Conservation (phyloP, 805 yeast species). For the Teunomyces tritomae region DNA sequence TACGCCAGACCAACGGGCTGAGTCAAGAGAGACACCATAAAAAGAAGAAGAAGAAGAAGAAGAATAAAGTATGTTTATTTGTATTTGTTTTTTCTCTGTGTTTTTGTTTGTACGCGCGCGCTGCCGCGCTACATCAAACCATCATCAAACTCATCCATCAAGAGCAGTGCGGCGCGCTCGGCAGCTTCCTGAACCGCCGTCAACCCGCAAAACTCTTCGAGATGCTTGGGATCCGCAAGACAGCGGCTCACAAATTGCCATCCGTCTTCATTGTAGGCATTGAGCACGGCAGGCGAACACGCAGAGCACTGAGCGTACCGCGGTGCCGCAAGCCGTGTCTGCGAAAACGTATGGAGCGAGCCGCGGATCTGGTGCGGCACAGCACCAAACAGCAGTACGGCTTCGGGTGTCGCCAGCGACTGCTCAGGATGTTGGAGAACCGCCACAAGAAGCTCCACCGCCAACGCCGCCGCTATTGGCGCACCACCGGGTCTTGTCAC, state of each 20-base stretch:
- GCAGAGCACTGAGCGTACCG: slow-evolving; percentile 82
- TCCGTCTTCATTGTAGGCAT: slow-evolving; percentile 49
- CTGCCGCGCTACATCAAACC: slow-evolving; percentile 19
- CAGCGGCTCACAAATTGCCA: slow-evolving; percentile 84
- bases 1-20: not conserved
- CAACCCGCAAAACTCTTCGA: slow-evolving; percentile 81
- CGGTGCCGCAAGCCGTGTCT: slow-evolving; percentile 65
- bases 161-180: slow-evolving; percentile 44
- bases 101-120: not conserved
- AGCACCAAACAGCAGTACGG: slow-evolving; percentile 54
- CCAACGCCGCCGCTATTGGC: slow-evolving; percentile 76
- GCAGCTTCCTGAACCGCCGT: slow-evolving; percentile 69
- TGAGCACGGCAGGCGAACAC: slow-evolving; percentile 64
- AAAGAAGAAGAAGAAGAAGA: slow-evolving; percentile 7
- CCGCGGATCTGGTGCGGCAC: slow-evolving; percentile 93
- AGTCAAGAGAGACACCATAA: slow-evolving; percentile 13
- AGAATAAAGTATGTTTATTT: not conserved
- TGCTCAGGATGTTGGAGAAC: slow-evolving; percentile 63
- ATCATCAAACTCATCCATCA: slow-evolving; percentile 33
- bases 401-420: slow-evolving; percentile 39
- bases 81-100: not conserved
- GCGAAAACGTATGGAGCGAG: slow-evolving; percentile 63
- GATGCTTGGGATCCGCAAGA: slow-evolving; percentile 58
- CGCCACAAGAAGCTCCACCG: slow-evolving; percentile 79
- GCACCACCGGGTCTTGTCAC: slow-evolving; percentile 98